Conservation (phyloP, 176 grass and related monocot genomes). For the Oryza australiensis region DNA sequence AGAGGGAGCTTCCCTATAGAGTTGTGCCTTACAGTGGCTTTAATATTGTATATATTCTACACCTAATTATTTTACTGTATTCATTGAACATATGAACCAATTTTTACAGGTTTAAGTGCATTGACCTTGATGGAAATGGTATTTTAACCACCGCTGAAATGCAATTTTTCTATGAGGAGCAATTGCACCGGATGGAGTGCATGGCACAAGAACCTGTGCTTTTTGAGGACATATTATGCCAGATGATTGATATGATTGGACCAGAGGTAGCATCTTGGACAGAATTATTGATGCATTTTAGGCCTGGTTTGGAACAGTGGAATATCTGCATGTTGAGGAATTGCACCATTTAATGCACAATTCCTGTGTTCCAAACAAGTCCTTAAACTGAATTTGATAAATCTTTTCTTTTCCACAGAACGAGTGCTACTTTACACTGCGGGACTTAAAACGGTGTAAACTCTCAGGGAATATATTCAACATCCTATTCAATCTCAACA, state of each 20-base stretch:
- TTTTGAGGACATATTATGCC: constrained; percentile 98
- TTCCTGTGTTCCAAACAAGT: constrained; percentile 4
- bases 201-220: constrained; percentile 98
- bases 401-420: constrained; percentile 62
- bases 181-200: constrained; percentile 98
- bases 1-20: neutral
- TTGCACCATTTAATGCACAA: constrained; percentile 13
- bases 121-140: constrained; percentile 98
- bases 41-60: constrained; percentile 4
- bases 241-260: constrained; percentile 99
- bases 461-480: constrained; percentile 99
- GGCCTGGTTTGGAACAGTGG: neutral
- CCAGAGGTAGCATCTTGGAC: constrained; percentile 72
- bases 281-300: constrained; percentile 10
- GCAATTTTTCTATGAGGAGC: constrained; percentile 99
- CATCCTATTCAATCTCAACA: constrained; percentile 99
- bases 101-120: constrained; percentile 93
- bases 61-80: constrained; percentile 7
- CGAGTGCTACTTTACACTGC: constrained; percentile 78
- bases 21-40: neutral
- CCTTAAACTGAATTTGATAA: constrained; percentile 33
- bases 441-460: constrained; percentile 85
- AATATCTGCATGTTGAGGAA: neutral
- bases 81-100: constrained; percentile 22
- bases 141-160: constrained; percentile 89